Percentiles rank a stretch among this genome's conserved stretches.
Evolutionary conservation across 2,329 filamentous ascomycete genomes (phyloP).

Genomic region (Aureobasidium sp.): DNA sequence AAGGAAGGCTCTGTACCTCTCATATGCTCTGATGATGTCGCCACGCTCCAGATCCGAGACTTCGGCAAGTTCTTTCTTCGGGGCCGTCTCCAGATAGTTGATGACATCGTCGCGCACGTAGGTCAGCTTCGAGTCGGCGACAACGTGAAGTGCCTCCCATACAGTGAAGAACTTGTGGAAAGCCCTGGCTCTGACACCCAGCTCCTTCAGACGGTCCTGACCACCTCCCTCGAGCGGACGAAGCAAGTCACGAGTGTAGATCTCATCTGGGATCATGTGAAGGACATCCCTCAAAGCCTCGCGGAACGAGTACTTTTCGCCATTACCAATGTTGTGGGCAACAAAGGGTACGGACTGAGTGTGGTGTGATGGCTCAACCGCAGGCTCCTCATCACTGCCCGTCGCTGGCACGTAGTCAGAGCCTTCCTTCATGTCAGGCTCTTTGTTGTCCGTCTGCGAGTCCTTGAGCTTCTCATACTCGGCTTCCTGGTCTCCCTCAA

Average conservation of each 20-base stretch:
- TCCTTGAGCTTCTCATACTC: slow-evolving; percentile 12
- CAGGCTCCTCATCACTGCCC: background rate
- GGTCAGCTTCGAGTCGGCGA: slow-evolving; percentile 28
- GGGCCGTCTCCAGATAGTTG: slow-evolving; percentile 29
- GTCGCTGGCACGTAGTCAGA: background rate
- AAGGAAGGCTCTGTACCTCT: slow-evolving; percentile 37
- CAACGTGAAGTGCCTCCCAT: slow-evolving; percentile 35
- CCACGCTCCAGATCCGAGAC: slow-evolving; percentile 23
- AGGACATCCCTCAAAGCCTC: slow-evolving; percentile 20
- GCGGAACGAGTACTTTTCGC: slow-evolving; percentile 7
- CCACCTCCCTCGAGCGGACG: slow-evolving; percentile 34
- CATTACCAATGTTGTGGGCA: slow-evolving; percentile 9
- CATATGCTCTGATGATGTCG: slow-evolving; percentile 37
- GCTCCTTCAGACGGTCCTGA: slow-evolving; percentile 34
- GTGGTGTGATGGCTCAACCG: slow-evolving; percentile 1
- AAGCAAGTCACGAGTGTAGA: slow-evolving; percentile 31
- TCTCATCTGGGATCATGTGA: slow-evolving; percentile 28
- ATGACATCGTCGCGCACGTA: slow-evolving; percentile 38
- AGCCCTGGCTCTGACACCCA: slow-evolving; percentile 34
- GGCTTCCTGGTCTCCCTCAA: slow-evolving; percentile 6
- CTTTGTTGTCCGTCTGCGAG: slow-evolving; percentile 2
- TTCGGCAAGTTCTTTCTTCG: slow-evolving; percentile 17
- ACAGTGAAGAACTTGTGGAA: slow-evolving; percentile 36
- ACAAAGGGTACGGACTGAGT: background rate
- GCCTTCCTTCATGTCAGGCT: background rate